Conservation (phyloP, 2,329 filamentous ascomycete species). For the Calonectria honghensis region DNA sequence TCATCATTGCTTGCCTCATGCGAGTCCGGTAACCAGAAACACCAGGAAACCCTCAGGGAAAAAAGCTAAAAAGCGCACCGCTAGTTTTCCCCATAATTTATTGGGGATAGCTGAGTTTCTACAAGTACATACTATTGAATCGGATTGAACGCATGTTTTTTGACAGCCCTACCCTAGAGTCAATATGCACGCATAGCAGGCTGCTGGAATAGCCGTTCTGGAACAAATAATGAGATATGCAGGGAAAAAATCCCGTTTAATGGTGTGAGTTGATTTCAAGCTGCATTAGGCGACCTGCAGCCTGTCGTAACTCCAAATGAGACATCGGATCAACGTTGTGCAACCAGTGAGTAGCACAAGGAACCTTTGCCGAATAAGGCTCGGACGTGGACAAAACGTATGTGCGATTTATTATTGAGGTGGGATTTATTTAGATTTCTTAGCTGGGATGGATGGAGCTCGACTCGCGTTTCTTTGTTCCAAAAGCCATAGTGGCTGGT, state of each 20-base stretch:
- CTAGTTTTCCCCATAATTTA: neutral
- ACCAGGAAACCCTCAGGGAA: neutral
- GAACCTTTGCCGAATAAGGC: neutral
- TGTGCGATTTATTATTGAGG: neutral
- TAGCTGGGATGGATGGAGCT: neutral
- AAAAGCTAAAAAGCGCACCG: neutral
- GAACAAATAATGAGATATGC: neutral
- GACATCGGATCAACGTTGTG: neutral
- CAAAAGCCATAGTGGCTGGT: neutral
- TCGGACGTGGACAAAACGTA: neutral
- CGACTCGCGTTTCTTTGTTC: neutral
- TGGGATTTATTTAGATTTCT: neutral
- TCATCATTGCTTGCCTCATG: conserved; percentile 1
- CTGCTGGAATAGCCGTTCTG: neutral
- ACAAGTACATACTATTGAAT: neutral
- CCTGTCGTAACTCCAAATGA: neutral
- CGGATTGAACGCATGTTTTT: neutral
- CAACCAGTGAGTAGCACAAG: neutral
- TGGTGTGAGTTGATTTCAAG: neutral
- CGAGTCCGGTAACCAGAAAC: neutral
- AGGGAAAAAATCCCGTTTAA: neutral
- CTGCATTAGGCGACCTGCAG: neutral
- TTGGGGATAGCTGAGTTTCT: neutral
- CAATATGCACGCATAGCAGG: neutral
- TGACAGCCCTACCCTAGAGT: neutral